These are phyloP conservation scores for Picea sitchensis DNA, from an alignment of 75 land plant species.

Conservation along the genomic window DNA sequence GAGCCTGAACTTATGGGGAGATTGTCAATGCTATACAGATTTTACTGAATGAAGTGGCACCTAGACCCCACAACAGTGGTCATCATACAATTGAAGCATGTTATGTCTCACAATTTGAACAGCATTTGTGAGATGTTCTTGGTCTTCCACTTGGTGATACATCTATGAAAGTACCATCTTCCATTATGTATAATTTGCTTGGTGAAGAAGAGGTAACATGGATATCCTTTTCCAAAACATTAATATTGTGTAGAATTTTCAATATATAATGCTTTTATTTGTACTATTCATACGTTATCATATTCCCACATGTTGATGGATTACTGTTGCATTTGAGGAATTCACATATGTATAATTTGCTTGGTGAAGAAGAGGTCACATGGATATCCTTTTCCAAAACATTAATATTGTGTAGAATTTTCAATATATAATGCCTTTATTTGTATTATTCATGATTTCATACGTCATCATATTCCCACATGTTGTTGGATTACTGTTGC, in stretches of 20 bases:
- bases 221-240: background rate
- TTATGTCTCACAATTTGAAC: slow-evolving; percentile 91
- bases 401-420: too few relatives aligned
- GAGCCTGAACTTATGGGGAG: background rate
- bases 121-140: slow-evolving; percentile 84
- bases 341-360: too few relatives aligned
- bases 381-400: too few relatives aligned
- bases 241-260: background rate
- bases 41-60: slow-evolving; percentile 95
- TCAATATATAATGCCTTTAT: too few relatives aligned
- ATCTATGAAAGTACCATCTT: slow-evolving; percentile 86
- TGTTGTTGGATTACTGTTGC: background rate
- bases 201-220: slow-evolving; percentile 85
- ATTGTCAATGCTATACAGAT: slow-evolving; percentile 32
- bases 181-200: slow-evolving; percentile 89
- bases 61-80: slow-evolving; percentile 98
- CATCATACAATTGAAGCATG: slow-evolving; percentile 97
- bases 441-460: too few relatives aligned
- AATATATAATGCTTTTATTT: background rate
- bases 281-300: background rate
- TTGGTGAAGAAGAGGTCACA: too few relatives aligned
- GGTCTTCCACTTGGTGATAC: slow-evolving; percentile 97
- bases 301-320: too few relatives aligned
- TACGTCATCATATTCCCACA: background rate
- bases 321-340: too few relatives aligned